Evolutionary conservation across 768 basidiomycete genomes (phyloP), one percentile per base, ranked within the genome.

Genomic region (Boletus subparvulus): DNA sequence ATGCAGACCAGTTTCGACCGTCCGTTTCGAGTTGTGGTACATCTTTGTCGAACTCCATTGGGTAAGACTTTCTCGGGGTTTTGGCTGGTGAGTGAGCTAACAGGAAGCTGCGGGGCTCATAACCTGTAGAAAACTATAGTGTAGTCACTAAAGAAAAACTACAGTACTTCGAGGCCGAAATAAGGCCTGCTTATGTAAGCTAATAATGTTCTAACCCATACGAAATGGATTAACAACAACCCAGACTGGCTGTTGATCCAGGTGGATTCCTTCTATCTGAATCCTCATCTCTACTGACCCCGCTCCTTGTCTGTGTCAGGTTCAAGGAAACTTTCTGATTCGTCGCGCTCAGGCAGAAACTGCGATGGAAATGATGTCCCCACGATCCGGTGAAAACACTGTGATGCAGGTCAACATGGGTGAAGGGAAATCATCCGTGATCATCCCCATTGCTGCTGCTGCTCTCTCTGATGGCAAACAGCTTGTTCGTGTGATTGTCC

Each of bases 401-500:
- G 61, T 72, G 4, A 60, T 78, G 6, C 82, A 83, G 50, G 72
- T 83, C 16, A 80, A 80, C 50, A 83, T 83, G 82, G 82, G 81
- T 13, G 81, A 83, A 58, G 82, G 81, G 4, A 83, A 83, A 60
- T 72, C 74, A 5, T 74, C 70, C 0, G 74, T 74, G 17, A 74
- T 83, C 35, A 71, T 82, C 5, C 81, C 81, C 1, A 66, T 82
- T n/a, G 65, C 72, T 12, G 65, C 74, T 1, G 63, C 73, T 1
- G 61, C 71, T 5, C 68, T 82, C 17, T 75, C 81, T 0, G 68
- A 81, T 58, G 75, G 76, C 3, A 19, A 69, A 1, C 71, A 64
- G 33, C 69, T 83, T 3, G 75, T 75, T 19, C 73, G 81, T 32
- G 73, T 83, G 28, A 65, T 83, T 6, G 75, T 78, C 17, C 68